A percentile compares a stretch with the other conserved stretches of the same genome.
phyloP scores from a whole-genome alignment of 2,329 filamentous ascomycete genomes.

The Pseudonectria foliicola region DNA sequence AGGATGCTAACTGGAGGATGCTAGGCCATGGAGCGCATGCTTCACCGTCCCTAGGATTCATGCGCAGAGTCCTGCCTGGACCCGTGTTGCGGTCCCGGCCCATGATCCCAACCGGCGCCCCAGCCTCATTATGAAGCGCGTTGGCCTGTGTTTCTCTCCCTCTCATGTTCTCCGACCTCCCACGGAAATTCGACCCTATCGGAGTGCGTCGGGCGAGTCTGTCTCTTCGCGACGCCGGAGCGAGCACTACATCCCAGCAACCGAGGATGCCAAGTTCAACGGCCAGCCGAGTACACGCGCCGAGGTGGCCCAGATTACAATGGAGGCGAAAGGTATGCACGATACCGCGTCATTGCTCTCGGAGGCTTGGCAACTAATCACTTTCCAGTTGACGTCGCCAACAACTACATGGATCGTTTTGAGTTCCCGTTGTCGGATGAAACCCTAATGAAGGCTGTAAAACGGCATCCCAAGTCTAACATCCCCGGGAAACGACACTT shows the following conservation, averaged over 20 bases:
- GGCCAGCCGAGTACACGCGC: too few species aligned
- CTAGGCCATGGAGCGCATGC: constrained; percentile 17
- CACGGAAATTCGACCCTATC: constrained; percentile 3
- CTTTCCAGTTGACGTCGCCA: constrained; percentile 3
- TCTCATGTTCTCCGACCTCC: neutral
- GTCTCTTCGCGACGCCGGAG: too few species aligned
- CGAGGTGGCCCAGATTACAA: neutral
- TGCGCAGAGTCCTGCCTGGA: constrained; percentile 24
- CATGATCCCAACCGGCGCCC: constrained; percentile 16
- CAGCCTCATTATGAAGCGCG: constrained; percentile 28
- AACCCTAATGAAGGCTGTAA: constrained; percentile 6
- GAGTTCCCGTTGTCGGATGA: constrained; percentile 1
- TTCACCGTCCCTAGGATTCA: constrained; percentile 13
- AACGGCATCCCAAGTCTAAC: constrained; percentile 4
- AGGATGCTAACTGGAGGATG: constrained; percentile 7
- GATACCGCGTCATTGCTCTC: neutral
- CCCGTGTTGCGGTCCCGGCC: constrained; percentile 22
- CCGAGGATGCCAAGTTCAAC: too few species aligned
- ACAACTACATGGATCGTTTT: constrained; percentile 13
- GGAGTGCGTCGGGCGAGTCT: constrained; percentile 11
- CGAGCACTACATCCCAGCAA: too few species aligned
- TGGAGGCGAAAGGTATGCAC: neutral
- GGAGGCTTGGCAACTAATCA: neutral
- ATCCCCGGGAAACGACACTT: constrained; percentile 25
- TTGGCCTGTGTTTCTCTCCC: constrained; percentile 9